Base-by-base conservation (phyloP, 345 rosid genomes). In the Dimocarpus longan region DNA sequence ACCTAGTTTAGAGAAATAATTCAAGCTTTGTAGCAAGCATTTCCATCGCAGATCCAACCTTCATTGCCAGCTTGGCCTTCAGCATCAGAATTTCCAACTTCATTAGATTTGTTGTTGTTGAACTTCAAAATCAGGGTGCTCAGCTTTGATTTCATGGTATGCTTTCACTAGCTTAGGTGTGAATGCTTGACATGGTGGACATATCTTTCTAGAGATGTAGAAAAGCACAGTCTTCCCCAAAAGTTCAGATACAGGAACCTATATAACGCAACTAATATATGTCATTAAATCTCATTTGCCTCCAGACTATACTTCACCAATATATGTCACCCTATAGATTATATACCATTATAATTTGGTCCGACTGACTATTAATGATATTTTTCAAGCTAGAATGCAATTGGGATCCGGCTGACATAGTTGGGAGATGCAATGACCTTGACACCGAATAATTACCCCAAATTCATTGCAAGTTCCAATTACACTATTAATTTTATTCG, bases 171-270 rank as follows among this genome's bases (percentile, higher is more conserved):
- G 84, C 62, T 76, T 79, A 11, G 88, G 90, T 21, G 83, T 64
- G 76, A 88, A 88, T 57, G 80, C 86, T 12, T 82, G 86, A 65
- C 90, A 88, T n/a, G 87, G 88, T 42, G 82, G 79, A 65, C 90
- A 88, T 79, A 78, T 79, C 44, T 80, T 83, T 28, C 87, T 82
- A 28, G 90, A 88, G 87, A 88, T 85, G 80, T 82, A 85, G 8
- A 88, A 81, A 28, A 88, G 88, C 15, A 85, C 64, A 42, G 60
- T 82, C 80, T 88, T 88, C 66, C 90, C 88, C 10, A 82, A 79
- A 18, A 85, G 76, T 57, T 79, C 83, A 8, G 85, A 79, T 39
- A 84, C 87, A 3, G 71, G 82, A 74, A 88, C 67, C 90, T 87
- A 54, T 54, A 54, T 4, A 54, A 16, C 6, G n/a, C 21, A 54